phyloP scores from a whole-genome alignment of 208 protist genomes.

The Trypanosoma platydactyli region DNA sequence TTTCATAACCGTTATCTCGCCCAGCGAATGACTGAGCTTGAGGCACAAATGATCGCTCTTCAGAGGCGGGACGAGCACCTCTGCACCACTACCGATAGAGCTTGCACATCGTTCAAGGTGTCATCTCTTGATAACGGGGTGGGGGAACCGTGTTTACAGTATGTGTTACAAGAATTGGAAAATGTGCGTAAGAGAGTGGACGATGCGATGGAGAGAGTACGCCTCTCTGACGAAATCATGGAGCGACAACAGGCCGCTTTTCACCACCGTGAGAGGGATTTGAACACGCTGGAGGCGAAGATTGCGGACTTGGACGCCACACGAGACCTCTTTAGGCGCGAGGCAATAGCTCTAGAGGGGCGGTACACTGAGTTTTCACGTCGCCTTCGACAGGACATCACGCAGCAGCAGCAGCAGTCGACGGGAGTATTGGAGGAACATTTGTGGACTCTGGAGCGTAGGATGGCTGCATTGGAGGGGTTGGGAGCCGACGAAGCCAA shows the following conservation, averaged over 20 bases:
- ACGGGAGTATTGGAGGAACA: neutral
- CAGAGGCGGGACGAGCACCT: conserved; percentile 2
- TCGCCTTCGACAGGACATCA: conserved; percentile 5
- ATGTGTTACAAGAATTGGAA: conserved; percentile 12
- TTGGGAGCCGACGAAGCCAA: neutral
- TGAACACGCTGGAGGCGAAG: conserved; percentile 12
- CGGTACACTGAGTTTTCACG: conserved; percentile 5
- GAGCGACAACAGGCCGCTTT: neutral
- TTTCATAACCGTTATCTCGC: conserved; percentile 14
- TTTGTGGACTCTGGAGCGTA: neutral
- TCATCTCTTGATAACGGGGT: neutral
- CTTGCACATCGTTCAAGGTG: neutral
- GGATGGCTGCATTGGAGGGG: neutral
- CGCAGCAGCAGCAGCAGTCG: neutral
- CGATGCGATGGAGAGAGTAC: neutral
- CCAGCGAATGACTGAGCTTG: conserved; percentile 16
- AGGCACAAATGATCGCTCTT: conserved; percentile 15
- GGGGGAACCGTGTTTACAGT: neutral
- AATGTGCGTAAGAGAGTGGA: neutral
- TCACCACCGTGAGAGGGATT: conserved; percentile 2
- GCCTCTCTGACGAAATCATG: conserved; percentile 1
- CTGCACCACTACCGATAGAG: neutral
- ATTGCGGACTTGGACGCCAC: conserved; percentile 5
- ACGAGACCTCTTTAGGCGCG: conserved; percentile 1
- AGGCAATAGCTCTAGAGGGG: conserved; percentile 1